Percentiles rank a stretch among this genome's conserved stretches.
Conservation (phyloP, 2,329 filamentous ascomycete genomes). For the Fusarium dimerum region DNA sequence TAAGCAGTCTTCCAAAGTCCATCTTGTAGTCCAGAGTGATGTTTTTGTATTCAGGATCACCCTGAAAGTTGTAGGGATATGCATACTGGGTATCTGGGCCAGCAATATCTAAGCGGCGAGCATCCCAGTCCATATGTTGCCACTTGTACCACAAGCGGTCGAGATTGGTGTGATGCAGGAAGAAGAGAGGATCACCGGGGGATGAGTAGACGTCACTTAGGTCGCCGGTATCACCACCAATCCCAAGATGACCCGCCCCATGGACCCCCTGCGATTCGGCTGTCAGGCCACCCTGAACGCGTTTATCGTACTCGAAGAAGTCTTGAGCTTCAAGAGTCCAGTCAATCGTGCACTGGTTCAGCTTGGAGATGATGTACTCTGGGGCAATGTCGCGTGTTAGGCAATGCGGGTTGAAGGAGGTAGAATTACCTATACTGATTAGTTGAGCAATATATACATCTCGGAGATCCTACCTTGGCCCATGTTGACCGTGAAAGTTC, state of each 20-base stretch:
- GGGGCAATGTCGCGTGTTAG: slow-evolving; percentile 33
- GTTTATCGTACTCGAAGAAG: slow-evolving; percentile 31
- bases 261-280: slow-evolving; percentile 23
- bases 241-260: slow-evolving; percentile 24
- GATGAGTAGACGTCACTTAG: slow-evolving; percentile 26
- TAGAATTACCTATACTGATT: background rate
- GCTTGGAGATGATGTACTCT: slow-evolving; percentile 6
- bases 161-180: slow-evolving; percentile 29
- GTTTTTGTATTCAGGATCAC: slow-evolving; percentile 33
- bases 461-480: slow-evolving; percentile 12
- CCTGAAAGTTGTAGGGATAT: slow-evolving; percentile 35
- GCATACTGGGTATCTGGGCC: slow-evolving; percentile 36
- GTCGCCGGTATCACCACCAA: slow-evolving; percentile 33
- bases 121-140: slow-evolving; percentile 32
- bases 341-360: slow-evolving; percentile 11
- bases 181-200: slow-evolving; percentile 30
- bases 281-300: slow-evolving; percentile 26
- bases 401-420: slow-evolving; percentile 34
- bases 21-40: slow-evolving; percentile 32
- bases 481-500: slow-evolving; percentile 13
- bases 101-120: slow-evolving; percentile 31
- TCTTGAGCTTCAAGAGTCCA: slow-evolving; percentile 20
- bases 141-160: slow-evolving; percentile 33
- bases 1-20: slow-evolving; percentile 12
- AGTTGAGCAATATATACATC: background rate